These are phyloP conservation scores for Hordeum vulgare DNA, from an alignment of 176 grass and related monocot species.

Conservation along the genomic window DNA sequence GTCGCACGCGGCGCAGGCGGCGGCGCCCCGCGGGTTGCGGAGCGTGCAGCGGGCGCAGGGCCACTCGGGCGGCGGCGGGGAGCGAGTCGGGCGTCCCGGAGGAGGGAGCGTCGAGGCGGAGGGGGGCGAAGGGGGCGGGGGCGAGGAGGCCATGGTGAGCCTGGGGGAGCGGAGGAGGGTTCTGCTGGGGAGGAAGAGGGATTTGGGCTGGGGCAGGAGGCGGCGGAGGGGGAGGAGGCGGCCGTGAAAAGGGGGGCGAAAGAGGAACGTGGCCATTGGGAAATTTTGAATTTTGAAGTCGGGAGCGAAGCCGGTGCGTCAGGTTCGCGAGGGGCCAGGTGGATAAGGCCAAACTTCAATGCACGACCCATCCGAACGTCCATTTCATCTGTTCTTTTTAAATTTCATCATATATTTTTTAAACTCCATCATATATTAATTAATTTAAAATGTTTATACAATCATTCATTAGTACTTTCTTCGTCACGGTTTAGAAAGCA, in stretches of 20 bases:
- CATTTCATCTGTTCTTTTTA: no score
- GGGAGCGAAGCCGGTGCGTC: no score
- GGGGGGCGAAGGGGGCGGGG: background rate
- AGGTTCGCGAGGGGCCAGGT: no score
- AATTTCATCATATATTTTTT: no score
- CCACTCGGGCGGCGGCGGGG: conserved; percentile 21
- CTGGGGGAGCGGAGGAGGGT: background rate
- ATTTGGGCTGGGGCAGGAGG: background rate
- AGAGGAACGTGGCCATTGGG: no score
- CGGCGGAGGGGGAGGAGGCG: background rate
- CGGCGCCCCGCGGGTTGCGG: conserved; percentile 11
- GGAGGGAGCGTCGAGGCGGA: background rate
- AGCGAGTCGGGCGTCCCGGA: background rate
- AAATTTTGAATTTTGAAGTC: no score
- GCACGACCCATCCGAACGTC: no score
- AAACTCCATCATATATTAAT: no score
- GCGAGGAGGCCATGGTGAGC: background rate
- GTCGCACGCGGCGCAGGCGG: conserved; percentile 38
- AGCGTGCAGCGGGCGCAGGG: conserved; percentile 57
- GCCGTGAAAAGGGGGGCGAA: background rate
- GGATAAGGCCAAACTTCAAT: no score
- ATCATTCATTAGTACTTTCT: no score
- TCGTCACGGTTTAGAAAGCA: no score
- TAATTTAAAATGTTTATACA: no score
- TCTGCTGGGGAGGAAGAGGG: background rate